Conservation (phyloP, 139 green algal species). For the Micromonas commoda region DNA sequence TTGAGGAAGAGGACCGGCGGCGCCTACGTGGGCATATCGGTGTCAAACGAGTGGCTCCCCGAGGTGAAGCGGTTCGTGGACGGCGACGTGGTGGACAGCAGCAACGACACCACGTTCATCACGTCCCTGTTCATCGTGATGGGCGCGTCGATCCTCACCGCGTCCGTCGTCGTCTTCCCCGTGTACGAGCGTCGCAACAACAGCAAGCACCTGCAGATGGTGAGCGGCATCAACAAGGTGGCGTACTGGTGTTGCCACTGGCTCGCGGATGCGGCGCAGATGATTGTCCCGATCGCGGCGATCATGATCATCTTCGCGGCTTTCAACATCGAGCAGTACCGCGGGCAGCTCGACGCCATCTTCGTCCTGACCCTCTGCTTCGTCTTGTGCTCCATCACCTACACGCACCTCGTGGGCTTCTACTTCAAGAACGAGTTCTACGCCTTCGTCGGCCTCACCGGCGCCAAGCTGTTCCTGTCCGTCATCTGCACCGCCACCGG, state of each 20-base stretch:
- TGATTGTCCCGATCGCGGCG: neutral
- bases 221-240: slow-evolving; percentile 33
- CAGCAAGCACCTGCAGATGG: slow-evolving; percentile 39
- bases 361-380: slow-evolving; percentile 21
- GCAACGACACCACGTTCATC: slow-evolving; percentile 14
- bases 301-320: slow-evolving; percentile 22
- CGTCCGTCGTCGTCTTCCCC: slow-evolving; percentile 29
- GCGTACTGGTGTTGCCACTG: slow-evolving; percentile 42
- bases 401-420: slow-evolving; percentile 22
- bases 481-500: slow-evolving; percentile 18
- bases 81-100: slow-evolving; percentile 11
- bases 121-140: slow-evolving; percentile 26
- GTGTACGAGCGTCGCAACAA: slow-evolving; percentile 29
- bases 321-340: neutral
- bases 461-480: slow-evolving; percentile 19
- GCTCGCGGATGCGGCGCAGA: slow-evolving; percentile 37
- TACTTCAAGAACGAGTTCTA: slow-evolving; percentile 29
- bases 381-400: slow-evolving; percentile 5
- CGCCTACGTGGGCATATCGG: neutral
- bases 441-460: slow-evolving; percentile 16
- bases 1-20: neutral
- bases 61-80: neutral
- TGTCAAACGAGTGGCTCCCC: neutral
- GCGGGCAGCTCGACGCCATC: neutral
- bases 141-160: slow-evolving; percentile 23